These are phyloP conservation scores for Lipomyces kockii DNA, from an alignment of 805 yeast genomes.

Conservation along the genomic window DNA sequence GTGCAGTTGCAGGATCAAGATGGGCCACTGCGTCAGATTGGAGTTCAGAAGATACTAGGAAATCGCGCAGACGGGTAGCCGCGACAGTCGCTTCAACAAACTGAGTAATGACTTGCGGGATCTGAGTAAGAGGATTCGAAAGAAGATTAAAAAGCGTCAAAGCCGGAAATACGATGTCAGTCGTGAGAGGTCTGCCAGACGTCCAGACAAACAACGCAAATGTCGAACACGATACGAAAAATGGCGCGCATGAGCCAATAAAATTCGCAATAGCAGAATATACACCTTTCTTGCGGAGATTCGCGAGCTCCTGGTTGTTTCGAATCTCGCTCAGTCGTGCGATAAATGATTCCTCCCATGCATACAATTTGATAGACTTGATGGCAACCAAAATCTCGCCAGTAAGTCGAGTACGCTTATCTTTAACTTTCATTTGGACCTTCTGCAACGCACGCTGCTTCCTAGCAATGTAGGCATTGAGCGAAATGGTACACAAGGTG, in stretches of 20 bases:
- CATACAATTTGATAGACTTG: slow-evolving; percentile 88
- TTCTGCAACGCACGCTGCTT: slow-evolving; percentile 74
- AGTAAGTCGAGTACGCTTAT: slow-evolving; percentile 85
- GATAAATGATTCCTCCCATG: slow-evolving; percentile 90
- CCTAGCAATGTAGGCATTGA: slow-evolving; percentile 70
- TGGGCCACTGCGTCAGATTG: slow-evolving; percentile 73
- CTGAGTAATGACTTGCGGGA: slow-evolving; percentile 86
- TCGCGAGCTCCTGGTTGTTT: slow-evolving; percentile 80
- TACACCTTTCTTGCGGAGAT: slow-evolving; percentile 72
- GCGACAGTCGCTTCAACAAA: slow-evolving; percentile 78
- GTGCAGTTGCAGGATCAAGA: slow-evolving; percentile 61
- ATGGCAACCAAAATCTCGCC: slow-evolving; percentile 88
- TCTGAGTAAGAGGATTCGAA: slow-evolving; percentile 84
- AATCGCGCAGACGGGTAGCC: slow-evolving; percentile 63
- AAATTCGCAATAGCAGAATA: slow-evolving; percentile 72
- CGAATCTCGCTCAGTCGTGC: slow-evolving; percentile 75
- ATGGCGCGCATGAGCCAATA: slow-evolving; percentile 85
- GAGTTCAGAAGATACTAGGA: slow-evolving; percentile 71
- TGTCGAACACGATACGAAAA: slow-evolving; percentile 83
- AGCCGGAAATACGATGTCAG: slow-evolving; percentile 89
- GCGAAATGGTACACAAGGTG: slow-evolving; percentile 78
- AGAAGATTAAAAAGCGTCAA: slow-evolving; percentile 83
- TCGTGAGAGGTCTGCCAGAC: slow-evolving; percentile 69
- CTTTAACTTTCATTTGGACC: slow-evolving; percentile 87
- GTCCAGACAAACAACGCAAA: slow-evolving; percentile 77